Evolutionary conservation across 169 alveolate species (phyloP).

Genomic region (Miamiensis avidus): DNA sequence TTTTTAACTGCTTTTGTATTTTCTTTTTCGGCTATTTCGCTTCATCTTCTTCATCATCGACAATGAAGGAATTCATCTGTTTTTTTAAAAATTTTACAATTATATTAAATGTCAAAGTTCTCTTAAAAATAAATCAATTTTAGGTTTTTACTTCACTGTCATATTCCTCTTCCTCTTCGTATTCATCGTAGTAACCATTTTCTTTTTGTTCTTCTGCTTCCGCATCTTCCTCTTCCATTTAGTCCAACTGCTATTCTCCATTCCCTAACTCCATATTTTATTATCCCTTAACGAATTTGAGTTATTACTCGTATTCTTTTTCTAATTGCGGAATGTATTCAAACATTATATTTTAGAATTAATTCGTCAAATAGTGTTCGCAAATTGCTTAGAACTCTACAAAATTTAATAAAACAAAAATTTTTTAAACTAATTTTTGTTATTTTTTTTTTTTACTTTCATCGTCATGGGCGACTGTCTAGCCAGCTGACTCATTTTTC

Average conservation of each 20-base stretch:
- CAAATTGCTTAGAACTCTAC: conserved; percentile 34
- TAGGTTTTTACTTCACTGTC: no score
- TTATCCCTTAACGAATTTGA: neutral
- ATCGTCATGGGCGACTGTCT: conserved; percentile 33
- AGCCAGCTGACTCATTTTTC: conserved; percentile 38
- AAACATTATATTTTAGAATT: conserved; percentile 6
- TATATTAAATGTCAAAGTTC: neutral
- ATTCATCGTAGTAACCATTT: neutral
- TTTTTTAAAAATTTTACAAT: neutral
- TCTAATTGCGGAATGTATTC: neutral
- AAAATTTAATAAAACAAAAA: conserved; percentile 23
- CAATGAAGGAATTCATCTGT: neutral
- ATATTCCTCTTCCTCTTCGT: neutral
- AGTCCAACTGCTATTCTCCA: neutral
- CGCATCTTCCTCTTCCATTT: neutral
- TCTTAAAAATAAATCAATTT: conserved; percentile 11
- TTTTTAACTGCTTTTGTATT: conserved; percentile 24
- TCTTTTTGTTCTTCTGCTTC: neutral
- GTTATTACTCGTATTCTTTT: neutral
- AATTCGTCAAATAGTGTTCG: neutral
- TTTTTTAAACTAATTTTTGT: conserved; percentile 39
- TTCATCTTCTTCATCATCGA: conserved; percentile 27
- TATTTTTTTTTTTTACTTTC: conserved; percentile 36
- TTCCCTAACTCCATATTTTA: neutral
- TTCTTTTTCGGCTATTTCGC: conserved; percentile 40